Evolutionary conservation across 139 green algal species (phyloP), one percentile per base, ranked within the genome.

Genomic region (Marvania coccoides): DNA sequence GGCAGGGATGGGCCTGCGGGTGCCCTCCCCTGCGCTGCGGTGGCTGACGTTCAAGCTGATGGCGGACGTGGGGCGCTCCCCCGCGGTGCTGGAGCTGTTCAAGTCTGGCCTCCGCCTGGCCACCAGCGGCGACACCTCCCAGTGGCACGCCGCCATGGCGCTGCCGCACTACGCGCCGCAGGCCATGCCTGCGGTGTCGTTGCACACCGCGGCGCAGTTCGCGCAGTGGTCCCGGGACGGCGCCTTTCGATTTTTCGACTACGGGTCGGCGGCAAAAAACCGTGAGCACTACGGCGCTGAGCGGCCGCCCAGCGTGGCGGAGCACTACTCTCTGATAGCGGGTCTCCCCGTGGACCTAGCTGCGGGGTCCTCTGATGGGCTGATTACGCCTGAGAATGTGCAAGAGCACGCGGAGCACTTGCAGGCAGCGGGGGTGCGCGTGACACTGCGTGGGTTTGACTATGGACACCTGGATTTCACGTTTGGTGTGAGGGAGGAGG

Each of bases 401-500:
- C 38, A 74, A 2, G 48, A 36, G 14, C 90, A 96, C 75, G 78
- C 74, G 14, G 34, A 78, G 4, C 57, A 36, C 2, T 88, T 96
- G 79, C 62, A 62, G 36, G 37, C 70, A 24, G 85, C 79, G 2
- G 80, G 81, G 5, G 38, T 84, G 2, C 23, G 76, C 45, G 54
- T 59, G 12, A 73, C 38, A 9, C n/a, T 58, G 15, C 38, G 29
- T 14, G n/a, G n/a, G 35, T 73, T 30, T 15, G 34, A 58, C n/a
- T 73, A 54, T 59, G 87, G 85, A 2, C 90, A 96, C 76, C 78
- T 96, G 63, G 91, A 97, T 64, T 95, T 97, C 72, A 94, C 85
- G 0, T 88, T 97, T 75, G 80, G 71, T 1, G 71, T 89, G 7
- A 78, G 74, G 48, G 72, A 86, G 31, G 83, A 89, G 15, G 61